Evolutionary conservation across 2,329 filamentous ascomycete species (phyloP).

Genomic region (Cladorrhinum sp.): DNA sequence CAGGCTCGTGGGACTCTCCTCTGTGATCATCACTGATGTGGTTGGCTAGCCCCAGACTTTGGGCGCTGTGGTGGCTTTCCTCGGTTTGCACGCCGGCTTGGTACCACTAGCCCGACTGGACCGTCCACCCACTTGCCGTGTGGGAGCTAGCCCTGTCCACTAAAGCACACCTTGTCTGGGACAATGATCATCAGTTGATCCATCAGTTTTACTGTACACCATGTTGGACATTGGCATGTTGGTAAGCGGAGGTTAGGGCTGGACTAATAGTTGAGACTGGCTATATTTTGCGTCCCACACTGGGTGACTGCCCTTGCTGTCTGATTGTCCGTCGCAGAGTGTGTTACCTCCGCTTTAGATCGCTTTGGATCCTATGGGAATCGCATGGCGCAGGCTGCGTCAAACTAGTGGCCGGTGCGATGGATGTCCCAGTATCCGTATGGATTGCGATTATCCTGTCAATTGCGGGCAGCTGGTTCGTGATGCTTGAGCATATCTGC

Average conservation of each 20-base stretch:
- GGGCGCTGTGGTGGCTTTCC: neutral
- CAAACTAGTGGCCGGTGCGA: neutral
- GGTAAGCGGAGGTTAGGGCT: neutral
- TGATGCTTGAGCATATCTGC: neutral
- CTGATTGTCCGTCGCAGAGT: constrained; percentile 5
- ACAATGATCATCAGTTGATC: neutral
- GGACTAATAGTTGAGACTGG: neutral
- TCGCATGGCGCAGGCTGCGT: constrained; percentile 1
- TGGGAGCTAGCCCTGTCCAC: neutral
- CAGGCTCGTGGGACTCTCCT: constrained; percentile 10
- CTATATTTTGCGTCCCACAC: neutral
- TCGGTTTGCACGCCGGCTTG: constrained; percentile 5
- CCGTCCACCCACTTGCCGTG: neutral
- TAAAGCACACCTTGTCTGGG: neutral
- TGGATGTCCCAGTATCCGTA: neutral
- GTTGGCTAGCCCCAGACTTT: neutral
- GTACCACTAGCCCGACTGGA: neutral
- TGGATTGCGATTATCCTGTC: neutral
- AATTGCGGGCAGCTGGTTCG: neutral
- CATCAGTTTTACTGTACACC: neutral
- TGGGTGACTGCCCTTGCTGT: neutral
- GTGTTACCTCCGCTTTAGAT: neutral
- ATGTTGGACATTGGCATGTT: neutral
- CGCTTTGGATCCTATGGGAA: neutral
- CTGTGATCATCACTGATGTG: neutral